Evolutionary conservation across 2,329 filamentous ascomycete species (phyloP).

Genomic region (Calonectria crousiana): DNA sequence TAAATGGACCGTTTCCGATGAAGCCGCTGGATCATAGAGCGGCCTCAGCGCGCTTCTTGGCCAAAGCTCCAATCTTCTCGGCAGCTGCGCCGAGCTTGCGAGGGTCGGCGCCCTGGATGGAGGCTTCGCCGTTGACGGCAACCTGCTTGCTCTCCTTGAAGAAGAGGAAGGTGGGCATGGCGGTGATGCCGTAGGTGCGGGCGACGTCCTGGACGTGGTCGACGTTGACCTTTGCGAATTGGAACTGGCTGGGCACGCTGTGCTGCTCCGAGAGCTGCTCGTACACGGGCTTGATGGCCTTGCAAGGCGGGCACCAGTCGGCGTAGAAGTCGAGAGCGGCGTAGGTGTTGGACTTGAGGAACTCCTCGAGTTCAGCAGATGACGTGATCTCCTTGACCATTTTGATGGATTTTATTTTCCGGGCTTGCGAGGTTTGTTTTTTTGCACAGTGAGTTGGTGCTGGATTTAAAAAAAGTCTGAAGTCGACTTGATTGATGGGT

Average conservation of each 20-base stretch:
- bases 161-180: slow-evolving; percentile 93
- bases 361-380: slow-evolving; percentile 49
- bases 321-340: slow-evolving; percentile 64
- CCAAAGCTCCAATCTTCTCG: slow-evolving; percentile 53
- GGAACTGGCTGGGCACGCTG: slow-evolving; percentile 62
- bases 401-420: slow-evolving; percentile 10
- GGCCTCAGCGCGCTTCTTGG: slow-evolving; percentile 46
- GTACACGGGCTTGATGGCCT: slow-evolving; percentile 60
- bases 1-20: neutral
- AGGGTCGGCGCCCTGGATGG: slow-evolving; percentile 52
- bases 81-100: slow-evolving; percentile 47
- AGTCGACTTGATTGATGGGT: neutral
- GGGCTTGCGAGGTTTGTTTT: neutral
- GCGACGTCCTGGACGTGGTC: slow-evolving; percentile 83
- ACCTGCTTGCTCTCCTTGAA: slow-evolving; percentile 73
- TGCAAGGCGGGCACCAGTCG: slow-evolving; percentile 65
- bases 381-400: slow-evolving; percentile 48
- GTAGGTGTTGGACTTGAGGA: slow-evolving; percentile 55
- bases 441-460: neutral
- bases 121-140: slow-evolving; percentile 46
- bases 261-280: slow-evolving; percentile 46
- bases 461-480: neutral
- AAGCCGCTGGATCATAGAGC: slow-evolving; percentile 9
- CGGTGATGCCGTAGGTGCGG: slow-evolving; percentile 80
- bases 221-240: slow-evolving; percentile 93